Percentiles rank a stretch among this genome's conserved stretches.
These are phyloP conservation scores for Suillus sp. DNA, from an alignment of 768 basidiomycete genomes.

Conservation along the genomic window DNA sequence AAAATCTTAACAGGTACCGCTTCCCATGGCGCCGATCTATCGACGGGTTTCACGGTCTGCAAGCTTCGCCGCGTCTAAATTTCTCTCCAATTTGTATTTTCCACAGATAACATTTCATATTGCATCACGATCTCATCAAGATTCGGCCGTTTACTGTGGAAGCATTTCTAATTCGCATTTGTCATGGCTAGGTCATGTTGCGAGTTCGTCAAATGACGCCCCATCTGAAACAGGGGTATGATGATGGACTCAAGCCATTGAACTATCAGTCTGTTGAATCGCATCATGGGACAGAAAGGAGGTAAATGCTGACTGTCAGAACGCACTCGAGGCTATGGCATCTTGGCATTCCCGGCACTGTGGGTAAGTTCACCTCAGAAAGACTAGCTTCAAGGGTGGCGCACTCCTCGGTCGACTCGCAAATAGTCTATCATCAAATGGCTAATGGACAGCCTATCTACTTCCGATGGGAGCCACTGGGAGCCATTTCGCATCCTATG, in stretches of 20 bases:
- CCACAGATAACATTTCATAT: neutral
- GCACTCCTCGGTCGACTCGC: neutral
- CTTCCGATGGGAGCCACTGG: neutral
- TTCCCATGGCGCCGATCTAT: neutral
- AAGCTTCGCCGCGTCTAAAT: neutral
- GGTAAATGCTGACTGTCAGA: neutral
- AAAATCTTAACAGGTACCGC: neutral
- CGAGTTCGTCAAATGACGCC: neutral
- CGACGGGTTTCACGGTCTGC: neutral
- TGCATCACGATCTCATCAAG: neutral
- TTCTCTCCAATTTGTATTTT: neutral
- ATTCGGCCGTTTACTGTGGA: neutral
- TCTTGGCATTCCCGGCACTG: slow-evolving; percentile 5
- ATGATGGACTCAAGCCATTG: too few relatives aligned
- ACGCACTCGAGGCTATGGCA: slow-evolving; percentile 3
- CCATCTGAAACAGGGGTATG: slow-evolving; percentile 1
- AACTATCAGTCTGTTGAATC: too few relatives aligned
- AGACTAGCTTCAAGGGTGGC: neutral
- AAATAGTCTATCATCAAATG: neutral
- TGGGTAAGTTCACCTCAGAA: neutral
- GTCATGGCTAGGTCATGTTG: neutral
- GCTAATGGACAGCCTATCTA: neutral
- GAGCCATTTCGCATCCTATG: neutral
- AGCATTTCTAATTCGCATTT: neutral
- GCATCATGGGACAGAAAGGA: neutral